Evolutionary conservation across 768 basidiomycete species (phyloP), one percentile per base, ranked within the genome.

Genomic region (Guyanaporus albipodus): DNA sequence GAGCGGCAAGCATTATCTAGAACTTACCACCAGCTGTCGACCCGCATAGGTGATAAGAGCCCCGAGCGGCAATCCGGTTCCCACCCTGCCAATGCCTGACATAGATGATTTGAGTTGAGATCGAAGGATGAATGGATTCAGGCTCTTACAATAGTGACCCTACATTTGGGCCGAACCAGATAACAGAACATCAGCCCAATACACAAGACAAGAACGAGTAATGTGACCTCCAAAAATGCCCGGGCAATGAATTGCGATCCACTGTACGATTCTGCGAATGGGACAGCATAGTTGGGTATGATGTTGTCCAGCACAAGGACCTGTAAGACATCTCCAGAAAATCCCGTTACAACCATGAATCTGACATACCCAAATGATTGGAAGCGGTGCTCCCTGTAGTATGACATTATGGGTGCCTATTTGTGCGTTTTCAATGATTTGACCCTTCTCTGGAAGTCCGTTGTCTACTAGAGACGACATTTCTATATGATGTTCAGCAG

Each of bases 201-300:
- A 12, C 21, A 2, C 8, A 15, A 36, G 17, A 26, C 4, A 26
- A 42, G 34, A 48, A 6, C 28, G 10, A 32, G 28, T 8, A 18
- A n/a, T 2, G 33, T 41, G 23, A 56, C 63, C 42, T 63, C 62
- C 8, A 63, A 42, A 36, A 54, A 38, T 11, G 64, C 62, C 14
- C 62, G 52, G 29, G 59, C 62, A 28, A 63, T 33, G 31, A 66
- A 63, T 32, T 61, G 54, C 22, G 64, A 54, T 3, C 62, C 62
- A 29, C 49, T 57, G 41, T 51, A 52, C 10, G 54, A 56, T 35
- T 64, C 62, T 18, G 59, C 52, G 15, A 64, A 47, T 17, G 62
- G 62, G 4, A 63, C 53, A 9, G 64, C 64, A 48, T 64, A 40
- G 38, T 61, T 59, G 8, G 62, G 62, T 39, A 63, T 59, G 10